These are phyloP conservation scores for Wickerhamiella alocasiicola DNA, from an alignment of 805 yeast genomes.

Conservation along the genomic window DNA sequence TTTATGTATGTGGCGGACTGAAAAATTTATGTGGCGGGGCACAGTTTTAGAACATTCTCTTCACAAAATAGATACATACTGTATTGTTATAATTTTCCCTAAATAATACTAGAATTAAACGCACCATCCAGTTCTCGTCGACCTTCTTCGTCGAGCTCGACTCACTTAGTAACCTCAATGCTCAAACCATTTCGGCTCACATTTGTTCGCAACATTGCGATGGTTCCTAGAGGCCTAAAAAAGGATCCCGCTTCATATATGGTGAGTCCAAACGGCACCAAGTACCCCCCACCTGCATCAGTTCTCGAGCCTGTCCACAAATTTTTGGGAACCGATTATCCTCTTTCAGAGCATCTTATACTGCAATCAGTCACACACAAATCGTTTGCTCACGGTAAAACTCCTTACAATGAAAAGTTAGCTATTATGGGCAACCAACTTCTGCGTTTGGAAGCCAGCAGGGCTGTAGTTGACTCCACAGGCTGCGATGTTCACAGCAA, in stretches of 20 bases:
- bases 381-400: slow-evolving; percentile 82
- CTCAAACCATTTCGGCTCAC: slow-evolving; percentile 1
- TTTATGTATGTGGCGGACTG: too few species aligned
- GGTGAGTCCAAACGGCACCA: slow-evolving; percentile 36
- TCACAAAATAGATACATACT: too few species aligned
- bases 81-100: too few species aligned
- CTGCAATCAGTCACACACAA: slow-evolving; percentile 85
- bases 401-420: slow-evolving; percentile 81
- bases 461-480: slow-evolving; percentile 15
- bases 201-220: slow-evolving; percentile 1
- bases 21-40: slow-evolving; percentile 8
- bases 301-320: slow-evolving; percentile 39
- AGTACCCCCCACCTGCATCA: slow-evolving; percentile 40
- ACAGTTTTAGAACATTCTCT: too few species aligned
- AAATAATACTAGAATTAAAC: too few species aligned
- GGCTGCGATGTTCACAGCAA: slow-evolving; percentile 19
- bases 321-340: slow-evolving; percentile 39
- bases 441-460: slow-evolving; percentile 21
- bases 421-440: slow-evolving; percentile 43
- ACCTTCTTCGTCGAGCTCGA: too few species aligned
- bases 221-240: slow-evolving; percentile 17
- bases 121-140: too few species aligned
- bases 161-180: slow-evolving; percentile 5
- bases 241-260: slow-evolving; percentile 26
- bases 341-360: slow-evolving; percentile 47